Evolutionary conservation across 768 basidiomycete species (phyloP).

Genomic region (Lactifluus pinguis): DNA sequence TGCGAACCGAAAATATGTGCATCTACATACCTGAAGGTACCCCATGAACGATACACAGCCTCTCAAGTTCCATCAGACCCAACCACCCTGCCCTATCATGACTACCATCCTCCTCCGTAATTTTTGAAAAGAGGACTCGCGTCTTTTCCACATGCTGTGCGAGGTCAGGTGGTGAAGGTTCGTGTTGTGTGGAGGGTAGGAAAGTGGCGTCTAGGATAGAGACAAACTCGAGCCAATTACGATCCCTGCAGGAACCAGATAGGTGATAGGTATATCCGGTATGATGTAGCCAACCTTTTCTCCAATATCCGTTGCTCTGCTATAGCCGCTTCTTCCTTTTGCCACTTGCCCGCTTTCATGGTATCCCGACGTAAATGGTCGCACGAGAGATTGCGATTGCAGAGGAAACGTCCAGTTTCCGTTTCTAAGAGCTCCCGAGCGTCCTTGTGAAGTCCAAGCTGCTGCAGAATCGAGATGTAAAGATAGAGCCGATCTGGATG

Average conservation of each 20-base stretch:
- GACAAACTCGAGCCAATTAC: slow-evolving; percentile 82
- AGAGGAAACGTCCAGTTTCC: slow-evolving; percentile 59
- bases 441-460: slow-evolving; percentile 60
- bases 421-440: slow-evolving; percentile 59
- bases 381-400: slow-evolving; percentile 60
- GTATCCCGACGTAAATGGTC: slow-evolving; percentile 71
- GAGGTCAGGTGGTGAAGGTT: slow-evolving; percentile 27
- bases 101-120: slow-evolving; percentile 57
- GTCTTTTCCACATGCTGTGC: slow-evolving; percentile 34
- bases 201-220: slow-evolving; percentile 66
- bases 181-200: slow-evolving; percentile 29
- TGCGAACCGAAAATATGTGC: not conserved
- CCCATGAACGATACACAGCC: slow-evolving; percentile 40
- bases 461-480: slow-evolving; percentile 60
- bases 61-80: slow-evolving; percentile 69
- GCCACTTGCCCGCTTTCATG: slow-evolving; percentile 46
- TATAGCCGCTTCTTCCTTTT: slow-evolving; percentile 50
- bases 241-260: slow-evolving; percentile 41
- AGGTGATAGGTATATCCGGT: not conserved
- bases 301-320: slow-evolving; percentile 53
- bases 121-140: slow-evolving; percentile 41
- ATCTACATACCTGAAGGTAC: slow-evolving; percentile 37
- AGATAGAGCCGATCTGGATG: slow-evolving; percentile 72
- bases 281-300: slow-evolving; percentile 39
- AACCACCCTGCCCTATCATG: slow-evolving; percentile 69